These are phyloP conservation scores for Pseudonitzschia multiseries DNA, from an alignment of 108 stramenopile genomes.

Conservation along the genomic window DNA sequence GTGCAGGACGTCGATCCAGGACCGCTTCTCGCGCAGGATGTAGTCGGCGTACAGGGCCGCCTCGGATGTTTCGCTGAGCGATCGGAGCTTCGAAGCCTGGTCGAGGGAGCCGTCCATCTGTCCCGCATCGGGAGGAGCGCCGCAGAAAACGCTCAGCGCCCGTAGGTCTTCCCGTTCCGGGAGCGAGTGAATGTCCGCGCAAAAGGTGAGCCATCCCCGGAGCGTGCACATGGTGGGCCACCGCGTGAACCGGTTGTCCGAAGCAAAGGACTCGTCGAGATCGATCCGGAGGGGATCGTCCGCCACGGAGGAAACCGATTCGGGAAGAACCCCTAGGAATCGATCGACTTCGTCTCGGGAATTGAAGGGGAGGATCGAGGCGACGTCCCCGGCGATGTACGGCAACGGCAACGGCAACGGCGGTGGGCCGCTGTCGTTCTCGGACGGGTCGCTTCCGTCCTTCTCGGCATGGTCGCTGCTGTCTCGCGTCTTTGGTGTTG, in stretches of 20 bases:
- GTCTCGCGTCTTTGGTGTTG: no score
- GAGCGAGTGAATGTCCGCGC: slow-evolving; percentile 75
- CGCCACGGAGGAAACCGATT: slow-evolving; percentile 44
- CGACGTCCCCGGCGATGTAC: slow-evolving; percentile 80
- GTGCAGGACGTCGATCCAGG: slow-evolving; percentile 77
- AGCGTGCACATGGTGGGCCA: slow-evolving; percentile 75
- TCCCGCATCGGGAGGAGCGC: slow-evolving; percentile 41
- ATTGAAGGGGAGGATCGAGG: slow-evolving; percentile 70
- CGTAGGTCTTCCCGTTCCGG: slow-evolving; percentile 83
- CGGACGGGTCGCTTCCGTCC: no score
- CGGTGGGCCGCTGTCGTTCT: background rate
- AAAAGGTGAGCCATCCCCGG: slow-evolving; percentile 69
- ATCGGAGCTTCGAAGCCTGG: slow-evolving; percentile 64
- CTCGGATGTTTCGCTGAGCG: slow-evolving; percentile 67
- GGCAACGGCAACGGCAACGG: slow-evolving; percentile 36
- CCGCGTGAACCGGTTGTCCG: slow-evolving; percentile 33
- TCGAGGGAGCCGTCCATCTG: slow-evolving; percentile 32
- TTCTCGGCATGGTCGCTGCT: no score
- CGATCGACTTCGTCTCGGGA: slow-evolving; percentile 46
- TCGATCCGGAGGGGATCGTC: slow-evolving; percentile 50
- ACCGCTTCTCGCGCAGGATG: slow-evolving; percentile 78
- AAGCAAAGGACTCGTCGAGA: slow-evolving; percentile 8
- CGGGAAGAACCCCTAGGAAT: slow-evolving; percentile 66
- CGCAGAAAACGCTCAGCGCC: slow-evolving; percentile 59
- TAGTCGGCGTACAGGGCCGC: slow-evolving; percentile 81